phyloP scores from a whole-genome alignment of 169 alveolate species.

The Eimeria necatrix region DNA sequence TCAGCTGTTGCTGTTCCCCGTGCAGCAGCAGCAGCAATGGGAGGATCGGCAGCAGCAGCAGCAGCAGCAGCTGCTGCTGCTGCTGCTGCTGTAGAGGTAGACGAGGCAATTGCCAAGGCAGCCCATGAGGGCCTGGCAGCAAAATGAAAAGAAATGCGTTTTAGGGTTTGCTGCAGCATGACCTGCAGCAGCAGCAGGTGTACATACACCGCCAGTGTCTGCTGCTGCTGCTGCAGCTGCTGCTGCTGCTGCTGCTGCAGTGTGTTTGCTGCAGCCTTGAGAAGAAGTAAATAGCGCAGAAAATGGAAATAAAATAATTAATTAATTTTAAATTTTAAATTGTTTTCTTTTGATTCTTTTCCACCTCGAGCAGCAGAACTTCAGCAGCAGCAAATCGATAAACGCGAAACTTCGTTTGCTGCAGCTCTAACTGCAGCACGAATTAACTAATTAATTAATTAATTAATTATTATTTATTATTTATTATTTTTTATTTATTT shows the following conservation, averaged over 20 bases:
- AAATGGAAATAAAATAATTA: too few relatives aligned
- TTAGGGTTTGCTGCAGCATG: neutral
- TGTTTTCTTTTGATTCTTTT: too few relatives aligned
- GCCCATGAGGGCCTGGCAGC: neutral
- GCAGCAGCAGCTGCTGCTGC: neutral
- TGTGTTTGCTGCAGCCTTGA: neutral
- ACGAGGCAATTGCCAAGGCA: neutral
- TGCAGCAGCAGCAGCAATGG: neutral
- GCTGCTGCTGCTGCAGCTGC: neutral
- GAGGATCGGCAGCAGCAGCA: neutral
- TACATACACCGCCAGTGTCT: neutral
- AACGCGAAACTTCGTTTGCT: too few relatives aligned
- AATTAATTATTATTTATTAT: too few relatives aligned
- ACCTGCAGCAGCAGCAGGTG: neutral
- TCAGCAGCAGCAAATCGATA: too few relatives aligned
- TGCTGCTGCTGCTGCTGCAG: neutral
- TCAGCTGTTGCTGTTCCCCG: neutral
- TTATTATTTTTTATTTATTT: too few relatives aligned
- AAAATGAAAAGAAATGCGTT: neutral
- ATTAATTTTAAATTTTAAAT: too few relatives aligned
- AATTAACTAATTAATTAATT: too few relatives aligned
- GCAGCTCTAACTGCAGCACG: too few relatives aligned
- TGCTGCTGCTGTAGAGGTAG: neutral
- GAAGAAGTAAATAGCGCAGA: too few relatives aligned
- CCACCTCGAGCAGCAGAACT: too few relatives aligned